A percentile compares a stretch with the other conserved stretches of the same genome.
These are phyloP conservation scores for Trichoderma koningiopsis DNA, from an alignment of 2,329 filamentous ascomycete genomes.

Conservation along the genomic window DNA sequence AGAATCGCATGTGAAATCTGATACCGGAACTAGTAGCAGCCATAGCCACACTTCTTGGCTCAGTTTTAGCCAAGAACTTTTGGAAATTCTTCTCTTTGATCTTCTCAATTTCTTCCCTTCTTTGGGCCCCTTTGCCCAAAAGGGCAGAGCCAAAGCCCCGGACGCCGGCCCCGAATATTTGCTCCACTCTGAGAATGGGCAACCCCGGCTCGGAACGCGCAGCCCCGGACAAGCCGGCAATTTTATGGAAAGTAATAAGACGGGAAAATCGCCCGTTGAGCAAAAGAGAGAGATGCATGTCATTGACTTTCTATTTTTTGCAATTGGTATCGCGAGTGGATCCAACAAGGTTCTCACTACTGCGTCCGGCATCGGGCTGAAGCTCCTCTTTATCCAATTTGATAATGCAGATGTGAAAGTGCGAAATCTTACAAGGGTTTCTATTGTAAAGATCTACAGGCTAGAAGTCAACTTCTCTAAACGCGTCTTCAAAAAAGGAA, in stretches of 20 bases:
- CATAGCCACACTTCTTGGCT: too few relatives aligned
- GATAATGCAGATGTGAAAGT: background rate
- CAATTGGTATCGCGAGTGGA: background rate
- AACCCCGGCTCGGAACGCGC: background rate
- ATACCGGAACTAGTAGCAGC: too few relatives aligned
- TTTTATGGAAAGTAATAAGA: background rate
- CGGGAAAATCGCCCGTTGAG: background rate
- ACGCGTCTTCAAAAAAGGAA: background rate
- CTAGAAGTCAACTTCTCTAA: too few relatives aligned
- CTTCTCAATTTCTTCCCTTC: background rate
- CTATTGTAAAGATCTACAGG: background rate
- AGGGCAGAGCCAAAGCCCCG: background rate
- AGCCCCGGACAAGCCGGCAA: background rate
- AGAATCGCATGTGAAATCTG: slow-evolving; percentile 13
- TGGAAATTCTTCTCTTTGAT: background rate
- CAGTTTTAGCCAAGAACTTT: too few relatives aligned
- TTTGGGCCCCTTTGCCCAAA: background rate
- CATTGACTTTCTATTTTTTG: background rate
- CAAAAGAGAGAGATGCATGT: background rate
- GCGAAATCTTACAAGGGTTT: background rate
- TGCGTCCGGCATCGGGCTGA: background rate
- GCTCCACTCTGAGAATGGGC: background rate
- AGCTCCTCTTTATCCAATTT: background rate
- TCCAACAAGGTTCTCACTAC: background rate
- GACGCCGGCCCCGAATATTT: background rate